Evolutionary conservation across 2,329 filamentous ascomycete species (phyloP), one percentile per base, ranked within the genome.

Genomic region (Sporothrix humicola): DNA sequence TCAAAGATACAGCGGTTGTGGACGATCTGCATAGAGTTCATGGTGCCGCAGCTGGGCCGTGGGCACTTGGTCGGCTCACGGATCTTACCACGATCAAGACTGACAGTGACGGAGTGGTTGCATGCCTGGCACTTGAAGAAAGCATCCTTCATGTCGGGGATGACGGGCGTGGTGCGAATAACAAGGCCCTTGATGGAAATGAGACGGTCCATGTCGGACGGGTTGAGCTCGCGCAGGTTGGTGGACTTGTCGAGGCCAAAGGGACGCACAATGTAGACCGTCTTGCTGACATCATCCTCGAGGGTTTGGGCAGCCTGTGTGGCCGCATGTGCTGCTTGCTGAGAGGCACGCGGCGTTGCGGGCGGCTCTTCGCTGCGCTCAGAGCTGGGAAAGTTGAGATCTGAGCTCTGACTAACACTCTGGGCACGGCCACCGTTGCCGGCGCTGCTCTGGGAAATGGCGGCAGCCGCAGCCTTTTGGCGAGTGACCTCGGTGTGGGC

Each of bases 141-240:
- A 0, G 96, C 96, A 80, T 97, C 93, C 83, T 97, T 98, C 97
- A 99, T 99, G 79, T 99, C 96, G 0, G 96, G 96, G 76, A 99
- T 98, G 77, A 99, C 93, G 0, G 96, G 94, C 0, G 96, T 98
- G 2, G 96, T 93, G 75, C 96, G 91, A 79, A 99, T 99, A 75
- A 99, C 96, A 17, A 99, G 87, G 63, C 96, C 96, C 83, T 98
- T 99, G 82, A 99, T 91, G 77, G 92, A 93, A 77, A 99, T 92
- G 77, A 99, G 88, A 80, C 97, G 97, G 83, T 99, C 97, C 89
- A 98, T 97, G 79, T 98, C 94, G 88, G 77, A 15, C 7, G 56
- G 96, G 80, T 99, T 97, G 50, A 99, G 87, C 75, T 98, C 96
- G 82, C 96, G 90, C 84, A 99, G 87, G 78, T 99, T 99, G 77